phyloP scores from a whole-genome alignment of 768 basidiomycete species.

The Tephrocybe sp. region DNA sequence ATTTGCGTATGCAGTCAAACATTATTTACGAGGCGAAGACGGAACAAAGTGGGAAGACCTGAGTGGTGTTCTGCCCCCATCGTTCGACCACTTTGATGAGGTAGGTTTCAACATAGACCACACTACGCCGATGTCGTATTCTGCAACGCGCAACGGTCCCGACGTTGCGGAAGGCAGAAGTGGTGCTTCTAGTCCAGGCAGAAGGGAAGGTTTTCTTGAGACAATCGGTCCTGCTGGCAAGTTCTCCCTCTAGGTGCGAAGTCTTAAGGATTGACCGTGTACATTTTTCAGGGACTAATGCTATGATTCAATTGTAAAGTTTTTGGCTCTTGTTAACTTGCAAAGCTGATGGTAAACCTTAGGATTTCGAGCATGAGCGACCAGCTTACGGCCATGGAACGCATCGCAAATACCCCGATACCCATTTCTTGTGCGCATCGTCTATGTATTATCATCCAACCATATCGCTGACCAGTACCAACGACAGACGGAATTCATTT shows the following conservation, averaged over 20 bases:
- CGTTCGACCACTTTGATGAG: constrained; percentile 50
- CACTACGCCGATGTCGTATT: constrained; percentile 35
- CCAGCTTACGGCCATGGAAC: constrained; percentile 82
- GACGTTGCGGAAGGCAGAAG: constrained; percentile 26
- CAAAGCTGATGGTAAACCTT: constrained; percentile 8
- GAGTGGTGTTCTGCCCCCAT: constrained; percentile 59
- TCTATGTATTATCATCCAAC: background rate
- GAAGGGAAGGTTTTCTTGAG: constrained; percentile 80
- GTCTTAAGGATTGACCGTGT: background rate
- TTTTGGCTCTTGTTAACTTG: background rate
- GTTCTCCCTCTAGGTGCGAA: constrained; percentile 6
- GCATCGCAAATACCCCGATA: constrained; percentile 86
- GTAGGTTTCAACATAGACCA: constrained; percentile 36
- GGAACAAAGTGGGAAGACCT: constrained; percentile 71
- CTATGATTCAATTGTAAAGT: constrained; percentile 64
- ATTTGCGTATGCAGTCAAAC: constrained; percentile 73
- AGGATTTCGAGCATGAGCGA: constrained; percentile 83
- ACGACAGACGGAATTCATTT: constrained; percentile 78
- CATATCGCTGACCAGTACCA: background rate
- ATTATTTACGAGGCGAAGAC: constrained; percentile 85
- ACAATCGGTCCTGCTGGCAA: constrained; percentile 85
- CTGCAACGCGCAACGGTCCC: constrained; percentile 33
- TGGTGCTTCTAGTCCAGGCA: constrained; percentile 40
- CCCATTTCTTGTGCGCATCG: constrained; percentile 62
- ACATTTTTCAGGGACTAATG: constrained; percentile 60